Percentiles rank a stretch among this genome's conserved stretches.
Evolutionary conservation across 1,284 basidiomycete genomes (phyloP).

Genomic region (Gymnopus androsaceus): DNA sequence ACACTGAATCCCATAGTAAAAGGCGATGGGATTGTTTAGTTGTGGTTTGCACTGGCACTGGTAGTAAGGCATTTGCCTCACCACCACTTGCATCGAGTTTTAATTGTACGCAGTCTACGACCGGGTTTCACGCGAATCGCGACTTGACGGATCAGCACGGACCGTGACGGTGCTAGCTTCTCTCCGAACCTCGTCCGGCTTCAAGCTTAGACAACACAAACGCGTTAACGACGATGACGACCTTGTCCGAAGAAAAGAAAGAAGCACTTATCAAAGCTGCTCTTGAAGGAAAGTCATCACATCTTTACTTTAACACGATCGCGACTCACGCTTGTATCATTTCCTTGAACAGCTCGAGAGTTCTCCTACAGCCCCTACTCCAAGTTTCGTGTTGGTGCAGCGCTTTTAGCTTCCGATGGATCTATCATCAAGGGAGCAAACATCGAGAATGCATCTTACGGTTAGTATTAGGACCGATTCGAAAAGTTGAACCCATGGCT

Average conservation of each 20-base stretch:
- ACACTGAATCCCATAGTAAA: constrained; percentile 45
- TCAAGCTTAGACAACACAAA: too few relatives aligned
- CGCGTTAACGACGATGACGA: not conserved
- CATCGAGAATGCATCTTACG: constrained; percentile 76
- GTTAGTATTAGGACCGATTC: constrained; percentile 30
- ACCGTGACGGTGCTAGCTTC: not conserved
- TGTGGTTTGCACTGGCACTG: constrained; percentile 13
- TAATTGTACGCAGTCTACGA: not conserved
- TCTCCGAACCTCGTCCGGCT: not conserved
- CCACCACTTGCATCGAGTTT: not conserved
- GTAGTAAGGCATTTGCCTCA: not conserved
- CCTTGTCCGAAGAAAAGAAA: constrained; percentile 35
- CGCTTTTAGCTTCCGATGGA: constrained; percentile 56
- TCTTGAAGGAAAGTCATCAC: constrained; percentile 37
- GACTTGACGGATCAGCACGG: too few relatives aligned
- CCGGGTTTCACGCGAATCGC: not conserved
- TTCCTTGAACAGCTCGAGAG: constrained; percentile 42
- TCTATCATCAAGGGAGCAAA: constrained; percentile 67
- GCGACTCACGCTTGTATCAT: not conserved
- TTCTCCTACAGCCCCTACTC: constrained; percentile 62
- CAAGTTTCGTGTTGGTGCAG: constrained; percentile 73
- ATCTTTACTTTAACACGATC: not conserved
- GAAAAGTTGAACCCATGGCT: too few relatives aligned
- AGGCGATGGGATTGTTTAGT: constrained; percentile 40
- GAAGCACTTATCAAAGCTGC: constrained; percentile 41